These are phyloP conservation scores for Mycena albidolilacea DNA, from an alignment of 768 basidiomycete genomes.

Conservation along the genomic window DNA sequence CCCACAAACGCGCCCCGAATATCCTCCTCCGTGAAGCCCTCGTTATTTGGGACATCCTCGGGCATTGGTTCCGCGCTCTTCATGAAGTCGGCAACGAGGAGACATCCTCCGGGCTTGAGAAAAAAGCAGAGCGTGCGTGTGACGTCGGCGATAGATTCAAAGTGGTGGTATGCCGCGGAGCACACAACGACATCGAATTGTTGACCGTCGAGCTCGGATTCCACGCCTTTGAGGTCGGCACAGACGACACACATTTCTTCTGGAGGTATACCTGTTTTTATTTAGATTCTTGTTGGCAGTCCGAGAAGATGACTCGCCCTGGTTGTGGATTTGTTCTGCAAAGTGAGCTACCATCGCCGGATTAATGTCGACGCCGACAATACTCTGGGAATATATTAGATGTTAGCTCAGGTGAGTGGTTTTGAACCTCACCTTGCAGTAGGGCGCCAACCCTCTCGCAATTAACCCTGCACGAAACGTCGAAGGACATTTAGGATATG, in stretches of 20 bases:
- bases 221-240: constrained; percentile 61
- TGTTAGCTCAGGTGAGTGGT: not conserved
- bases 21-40: constrained; percentile 66
- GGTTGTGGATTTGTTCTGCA: constrained; percentile 69
- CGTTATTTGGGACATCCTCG: constrained; percentile 64
- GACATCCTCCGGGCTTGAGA: constrained; percentile 72
- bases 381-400: constrained; percentile 64
- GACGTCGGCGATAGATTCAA: constrained; percentile 62
- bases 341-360: constrained; percentile 77
- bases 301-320: constrained; percentile 51
- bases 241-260: constrained; percentile 80
- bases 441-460: constrained; percentile 71
- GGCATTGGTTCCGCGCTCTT: constrained; percentile 48
- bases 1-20: constrained; percentile 66
- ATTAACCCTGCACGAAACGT: constrained; percentile 65
- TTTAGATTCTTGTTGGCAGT: not conserved
- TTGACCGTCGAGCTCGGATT: constrained; percentile 63
- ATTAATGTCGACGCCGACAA: constrained; percentile 85
- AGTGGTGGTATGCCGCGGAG: constrained; percentile 74
- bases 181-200: constrained; percentile 83
- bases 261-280: constrained; percentile 57
- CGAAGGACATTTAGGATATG: not conserved
- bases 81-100: constrained; percentile 70
- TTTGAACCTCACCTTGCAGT: constrained; percentile 57
- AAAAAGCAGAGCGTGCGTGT: constrained; percentile 69